Evolutionary conservation across 352 stramenopile genomes (phyloP).

Genomic region (Phytophthora boehmeriae): DNA sequence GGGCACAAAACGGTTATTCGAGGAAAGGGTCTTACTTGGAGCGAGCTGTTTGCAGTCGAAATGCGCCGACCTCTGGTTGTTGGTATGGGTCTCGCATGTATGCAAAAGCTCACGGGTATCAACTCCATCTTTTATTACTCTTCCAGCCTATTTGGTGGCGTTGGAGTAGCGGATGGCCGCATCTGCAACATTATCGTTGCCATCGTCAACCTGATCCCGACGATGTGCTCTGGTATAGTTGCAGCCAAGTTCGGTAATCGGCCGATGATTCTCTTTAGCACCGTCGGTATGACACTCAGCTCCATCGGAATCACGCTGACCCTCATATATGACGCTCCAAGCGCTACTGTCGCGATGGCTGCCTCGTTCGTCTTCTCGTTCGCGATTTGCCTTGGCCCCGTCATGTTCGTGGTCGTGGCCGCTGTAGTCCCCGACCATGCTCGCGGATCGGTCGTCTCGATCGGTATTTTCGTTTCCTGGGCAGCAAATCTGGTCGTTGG

Average conservation of each 20-base stretch:
- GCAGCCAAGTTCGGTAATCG: slow-evolving; percentile 40
- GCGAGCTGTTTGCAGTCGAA: slow-evolving; percentile 24
- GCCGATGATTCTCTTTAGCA: slow-evolving; percentile 38
- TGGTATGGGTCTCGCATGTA: slow-evolving; percentile 29
- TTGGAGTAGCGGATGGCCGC: slow-evolving; percentile 35
- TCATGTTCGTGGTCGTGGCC: slow-evolving; percentile 50
- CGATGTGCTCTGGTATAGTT: slow-evolving; percentile 27
- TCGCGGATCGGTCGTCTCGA: slow-evolving; percentile 36
- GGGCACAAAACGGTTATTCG: slow-evolving; percentile 20
- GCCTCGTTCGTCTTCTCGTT: slow-evolving; percentile 34
- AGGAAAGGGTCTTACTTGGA: slow-evolving; percentile 17
- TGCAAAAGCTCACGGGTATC: slow-evolving; percentile 55
- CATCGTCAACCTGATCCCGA: slow-evolving; percentile 43
- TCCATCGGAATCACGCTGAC: slow-evolving; percentile 41
- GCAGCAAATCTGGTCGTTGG: slow-evolving; percentile 44
- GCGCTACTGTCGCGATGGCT: slow-evolving; percentile 32
- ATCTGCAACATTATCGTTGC: slow-evolving; percentile 43
- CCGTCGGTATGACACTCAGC: slow-evolving; percentile 35
- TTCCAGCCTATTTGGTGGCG: slow-evolving; percentile 40
- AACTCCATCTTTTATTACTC: slow-evolving; percentile 63
- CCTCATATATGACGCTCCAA: slow-evolving; percentile 16
- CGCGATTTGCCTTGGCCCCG: slow-evolving; percentile 28
- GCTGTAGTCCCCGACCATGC: slow-evolving; percentile 41
- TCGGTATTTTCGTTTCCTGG: slow-evolving; percentile 40
- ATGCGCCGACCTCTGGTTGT: slow-evolving; percentile 38